phyloP scores from a whole-genome alignment of 1,284 basidiomycete species.

The Ustilago crameri region DNA sequence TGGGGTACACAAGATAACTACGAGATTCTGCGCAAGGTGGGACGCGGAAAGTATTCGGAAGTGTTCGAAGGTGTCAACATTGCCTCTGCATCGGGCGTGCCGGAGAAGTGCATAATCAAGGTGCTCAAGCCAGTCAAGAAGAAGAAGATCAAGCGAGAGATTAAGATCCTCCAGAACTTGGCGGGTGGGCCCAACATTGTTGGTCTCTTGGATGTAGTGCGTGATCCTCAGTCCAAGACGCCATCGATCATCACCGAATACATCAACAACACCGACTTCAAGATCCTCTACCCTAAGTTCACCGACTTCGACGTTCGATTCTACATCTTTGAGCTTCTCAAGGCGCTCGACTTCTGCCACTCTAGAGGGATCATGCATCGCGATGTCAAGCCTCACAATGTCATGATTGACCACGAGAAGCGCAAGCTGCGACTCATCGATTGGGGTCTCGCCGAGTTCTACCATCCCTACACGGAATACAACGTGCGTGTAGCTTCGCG shows the following conservation, averaged over 20 bases:
- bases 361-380: conserved; percentile 99
- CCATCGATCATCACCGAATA: conserved; percentile 98
- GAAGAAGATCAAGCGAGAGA: conserved; percentile 99
- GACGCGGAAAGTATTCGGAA: conserved; percentile 80
- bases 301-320: conserved; percentile 93
- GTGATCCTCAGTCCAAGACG: conserved; percentile 89
- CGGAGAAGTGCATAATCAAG: conserved; percentile 96
- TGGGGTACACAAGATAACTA: conserved; percentile 86
- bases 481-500: conserved; percentile 97
- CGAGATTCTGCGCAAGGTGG: conserved; percentile 96
- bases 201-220: conserved; percentile 89
- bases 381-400: conserved; percentile 98
- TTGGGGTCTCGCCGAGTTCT: conserved; percentile 99
- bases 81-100: conserved; percentile 74
- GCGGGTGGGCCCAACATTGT: conserved; percentile 92
- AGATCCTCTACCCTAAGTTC: conserved; percentile 93
- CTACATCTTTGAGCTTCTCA: conserved; percentile 96
- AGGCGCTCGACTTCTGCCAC: conserved; percentile 97
- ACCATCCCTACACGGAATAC: conserved; percentile 96
- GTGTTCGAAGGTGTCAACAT: conserved; percentile 98
- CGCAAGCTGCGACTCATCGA: conserved; percentile 95
- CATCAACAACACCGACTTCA: conserved; percentile 98
- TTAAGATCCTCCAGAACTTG: conserved; percentile 97
- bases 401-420: conserved; percentile 99
- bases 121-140: conserved; percentile 99